Percentiles rank a stretch among this genome's conserved stretches.
phyloP scores from a whole-genome alignment of 148 eudicot species.

The Agrostemma githago region DNA sequence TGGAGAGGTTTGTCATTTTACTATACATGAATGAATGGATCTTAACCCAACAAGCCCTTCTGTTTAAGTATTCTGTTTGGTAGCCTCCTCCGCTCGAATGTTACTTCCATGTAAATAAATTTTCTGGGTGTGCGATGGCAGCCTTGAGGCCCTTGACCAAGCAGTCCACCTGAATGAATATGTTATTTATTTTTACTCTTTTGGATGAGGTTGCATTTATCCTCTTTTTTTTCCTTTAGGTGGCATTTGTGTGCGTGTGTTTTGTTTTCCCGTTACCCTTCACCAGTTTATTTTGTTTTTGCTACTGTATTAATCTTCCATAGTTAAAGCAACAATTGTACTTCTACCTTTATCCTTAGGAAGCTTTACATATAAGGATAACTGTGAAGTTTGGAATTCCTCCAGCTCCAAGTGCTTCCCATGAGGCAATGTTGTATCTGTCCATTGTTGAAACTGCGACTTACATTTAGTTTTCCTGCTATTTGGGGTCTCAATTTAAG shows the following conservation, averaged over 20 bases:
- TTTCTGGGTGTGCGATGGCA: not conserved
- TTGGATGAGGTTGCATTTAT: not conserved
- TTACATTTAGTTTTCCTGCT: not conserved
- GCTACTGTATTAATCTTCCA: not conserved
- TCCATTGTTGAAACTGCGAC: not conserved
- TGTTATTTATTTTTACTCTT: not conserved
- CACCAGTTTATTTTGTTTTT: not conserved
- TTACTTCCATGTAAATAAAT: not conserved
- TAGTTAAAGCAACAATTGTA: too few species aligned
- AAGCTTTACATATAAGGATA: not conserved
- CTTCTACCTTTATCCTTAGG: not conserved
- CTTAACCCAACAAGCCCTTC: not conserved
- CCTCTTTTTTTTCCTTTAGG: not conserved
- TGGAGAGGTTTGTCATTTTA: conserved; percentile 70
- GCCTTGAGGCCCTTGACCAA: not conserved
- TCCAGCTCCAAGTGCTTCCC: not conserved
- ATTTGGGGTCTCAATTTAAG: not conserved
- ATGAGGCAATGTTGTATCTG: not conserved
- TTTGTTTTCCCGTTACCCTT: not conserved
- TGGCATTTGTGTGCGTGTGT: not conserved
- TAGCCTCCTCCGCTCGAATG: not conserved
- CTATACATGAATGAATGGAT: not conserved
- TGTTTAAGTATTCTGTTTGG: not conserved
- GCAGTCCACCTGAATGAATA: not conserved
- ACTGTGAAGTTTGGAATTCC: not conserved